Evolutionary conservation across 2,329 filamentous ascomycete genomes (phyloP).

Genomic region (Calonectria honghensis): DNA sequence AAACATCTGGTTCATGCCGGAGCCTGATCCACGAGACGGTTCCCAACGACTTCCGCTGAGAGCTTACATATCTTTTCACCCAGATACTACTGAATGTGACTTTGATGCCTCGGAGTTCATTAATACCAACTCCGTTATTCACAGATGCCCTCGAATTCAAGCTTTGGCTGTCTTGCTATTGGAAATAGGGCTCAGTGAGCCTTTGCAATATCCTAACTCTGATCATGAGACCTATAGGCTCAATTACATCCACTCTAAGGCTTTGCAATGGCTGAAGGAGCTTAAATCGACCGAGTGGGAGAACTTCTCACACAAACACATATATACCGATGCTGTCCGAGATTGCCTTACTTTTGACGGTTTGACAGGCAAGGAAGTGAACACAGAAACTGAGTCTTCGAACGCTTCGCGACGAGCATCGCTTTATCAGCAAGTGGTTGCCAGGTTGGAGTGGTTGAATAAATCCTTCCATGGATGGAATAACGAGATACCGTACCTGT

Average conservation of each 20-base stretch:
- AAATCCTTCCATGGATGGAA: slow-evolving; percentile 1
- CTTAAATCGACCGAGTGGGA: slow-evolving; percentile 23
- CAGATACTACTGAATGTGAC: slow-evolving; percentile 19
- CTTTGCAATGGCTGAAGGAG: not conserved
- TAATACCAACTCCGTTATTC: not conserved
- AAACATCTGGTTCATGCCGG: slow-evolving; percentile 44
- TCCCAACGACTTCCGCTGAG: slow-evolving; percentile 24
- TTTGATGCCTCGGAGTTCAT: slow-evolving; percentile 19
- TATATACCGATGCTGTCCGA: slow-evolving; percentile 26
- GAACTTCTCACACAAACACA: slow-evolving; percentile 26
- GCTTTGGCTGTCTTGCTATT: slow-evolving; percentile 18
- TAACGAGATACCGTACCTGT: slow-evolving; percentile 8
- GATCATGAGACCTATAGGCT: slow-evolving; percentile 7
- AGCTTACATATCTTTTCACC: slow-evolving; percentile 28
- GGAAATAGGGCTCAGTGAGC: slow-evolving; percentile 25
- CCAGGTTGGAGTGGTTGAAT: slow-evolving; percentile 5
- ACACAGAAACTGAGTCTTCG: not conserved
- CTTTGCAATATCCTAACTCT: not conserved
- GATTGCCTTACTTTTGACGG: slow-evolving; percentile 12
- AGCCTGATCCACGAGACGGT: slow-evolving; percentile 19
- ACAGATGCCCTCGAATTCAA: slow-evolving; percentile 31
- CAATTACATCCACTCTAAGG: slow-evolving; percentile 10
- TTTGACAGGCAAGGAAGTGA: slow-evolving; percentile 17
- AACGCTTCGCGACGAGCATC: not conserved
- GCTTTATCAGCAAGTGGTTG: slow-evolving; percentile 26